Conservation (phyloP, 179 eudicot species). For the Actinidia arguta region DNA sequence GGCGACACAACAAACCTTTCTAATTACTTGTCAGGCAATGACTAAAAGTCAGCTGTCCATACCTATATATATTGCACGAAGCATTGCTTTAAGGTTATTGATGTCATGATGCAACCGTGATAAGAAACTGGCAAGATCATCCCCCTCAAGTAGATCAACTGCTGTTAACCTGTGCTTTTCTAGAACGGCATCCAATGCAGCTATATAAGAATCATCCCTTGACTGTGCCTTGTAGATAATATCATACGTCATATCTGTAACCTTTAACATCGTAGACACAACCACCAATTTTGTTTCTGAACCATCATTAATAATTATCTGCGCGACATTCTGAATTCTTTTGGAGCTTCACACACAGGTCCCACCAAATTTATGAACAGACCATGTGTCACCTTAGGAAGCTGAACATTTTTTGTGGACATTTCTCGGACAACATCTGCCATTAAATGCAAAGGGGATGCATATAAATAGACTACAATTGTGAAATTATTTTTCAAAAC, state of each 20-base stretch:
- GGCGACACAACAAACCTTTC: neutral
- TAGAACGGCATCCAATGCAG: conserved; percentile 80
- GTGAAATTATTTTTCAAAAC: neutral
- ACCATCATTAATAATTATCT: conserved; percentile 67
- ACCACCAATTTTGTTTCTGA: conserved; percentile 92
- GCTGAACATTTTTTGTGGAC: conserved; percentile 32
- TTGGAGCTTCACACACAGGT: conserved; percentile 95
- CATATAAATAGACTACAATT: neutral
- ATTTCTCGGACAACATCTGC: conserved; percentile 42
- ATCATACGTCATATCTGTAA: conserved; percentile 98
- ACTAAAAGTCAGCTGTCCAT: neutral
- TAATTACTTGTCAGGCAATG: conserved; percentile 3
- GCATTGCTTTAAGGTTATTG: conserved; percentile 94
- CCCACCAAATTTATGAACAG: conserved; percentile 99
- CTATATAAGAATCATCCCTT: conserved; percentile 71
- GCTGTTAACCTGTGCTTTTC: conserved; percentile 92
- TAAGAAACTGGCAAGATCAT: conserved; percentile 74
- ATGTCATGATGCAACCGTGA: conserved; percentile 80
- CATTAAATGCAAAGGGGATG: conserved; percentile 8
- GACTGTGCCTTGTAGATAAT: conserved; percentile 81
- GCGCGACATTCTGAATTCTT: conserved; percentile 84
- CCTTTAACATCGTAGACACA: conserved; percentile 99
- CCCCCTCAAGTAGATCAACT: conserved; percentile 75
- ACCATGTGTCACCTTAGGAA: conserved; percentile 92
- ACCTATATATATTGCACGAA: conserved; percentile 97